Base-by-base conservation (phyloP, 2,329 filamentous ascomycete genomes). In the Lasiodiplodia hormozganensis region DNA sequence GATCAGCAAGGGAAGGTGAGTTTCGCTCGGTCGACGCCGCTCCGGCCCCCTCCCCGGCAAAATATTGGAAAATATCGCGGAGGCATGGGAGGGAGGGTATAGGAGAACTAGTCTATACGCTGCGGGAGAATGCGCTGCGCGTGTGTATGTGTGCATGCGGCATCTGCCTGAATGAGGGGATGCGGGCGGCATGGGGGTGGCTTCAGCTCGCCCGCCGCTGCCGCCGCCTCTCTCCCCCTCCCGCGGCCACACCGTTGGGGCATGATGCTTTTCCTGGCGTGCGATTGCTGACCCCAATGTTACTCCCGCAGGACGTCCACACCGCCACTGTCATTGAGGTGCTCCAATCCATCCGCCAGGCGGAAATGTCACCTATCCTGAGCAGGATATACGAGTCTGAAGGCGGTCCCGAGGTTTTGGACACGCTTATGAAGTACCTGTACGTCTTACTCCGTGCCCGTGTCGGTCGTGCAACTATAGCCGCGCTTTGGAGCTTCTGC, bases 371-470 rank as follows among this genome's bases (percentile, higher is more conserved):
- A 71, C 92, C 93, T 16, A 89, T 98, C 76, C 85, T 99, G 73
- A 89, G 90, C 81, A 88, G 90, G 69, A 91, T 98, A 76, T 94
- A 96, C 82, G 85, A 84, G 69, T 89, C 90, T 12, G 88, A 92
- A 62, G 92, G 92, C 70, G 96, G 96, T 34, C 89, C 88, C 70
- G 96, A 98, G 82, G 87, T 92, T 70, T 84, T 97, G 73, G 96
- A 99, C 80, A 93, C 95, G 64, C 84, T 99, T 79, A 97, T 97
- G 92, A 99, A 99, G 85, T 99, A 97, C 82, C 85, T 97, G 89
- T 97, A 88, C 76, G 91, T 85, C 68, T 54, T 52, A 57, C 52
- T 57, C 56, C 36, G 31, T 64, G 51, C 51, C 28, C 25, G 47
- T 49, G 28, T 25, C 28, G 14, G 60, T 28, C 47, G 51, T 64